phyloP scores from a whole-genome alignment of 306 rosid species.

The Dryas octopetala region DNA sequence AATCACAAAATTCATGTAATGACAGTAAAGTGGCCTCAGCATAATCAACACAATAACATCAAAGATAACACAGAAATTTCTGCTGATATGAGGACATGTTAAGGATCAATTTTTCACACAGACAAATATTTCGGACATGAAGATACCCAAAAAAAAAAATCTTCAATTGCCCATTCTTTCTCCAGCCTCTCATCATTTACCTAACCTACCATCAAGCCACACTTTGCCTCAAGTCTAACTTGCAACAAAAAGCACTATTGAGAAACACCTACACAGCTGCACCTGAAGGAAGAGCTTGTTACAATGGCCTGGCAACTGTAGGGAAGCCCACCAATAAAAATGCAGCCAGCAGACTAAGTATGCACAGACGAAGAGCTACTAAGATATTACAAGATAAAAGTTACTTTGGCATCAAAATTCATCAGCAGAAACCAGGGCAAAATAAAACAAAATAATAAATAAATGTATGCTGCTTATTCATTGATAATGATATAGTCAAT shows the following conservation, averaged over 20 bases:
- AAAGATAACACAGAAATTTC: neutral
- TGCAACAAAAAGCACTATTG: neutral
- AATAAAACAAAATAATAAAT: neutral
- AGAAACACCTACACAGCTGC: neutral
- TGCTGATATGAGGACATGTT: neutral
- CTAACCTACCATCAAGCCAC: neutral
- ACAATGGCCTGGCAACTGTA: neutral
- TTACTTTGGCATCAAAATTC: neutral
- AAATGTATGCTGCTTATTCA: neutral
- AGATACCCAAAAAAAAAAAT: neutral
- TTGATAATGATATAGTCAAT: neutral
- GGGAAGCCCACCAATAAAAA: neutral
- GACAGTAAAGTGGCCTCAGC: neutral
- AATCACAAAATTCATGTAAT: neutral
- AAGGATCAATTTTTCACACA: neutral
- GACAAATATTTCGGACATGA: neutral
- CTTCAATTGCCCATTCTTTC: neutral
- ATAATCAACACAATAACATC: neutral
- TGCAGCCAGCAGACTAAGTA: neutral
- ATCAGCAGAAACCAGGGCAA: neutral
- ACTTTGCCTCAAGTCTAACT: constrained; percentile 4
- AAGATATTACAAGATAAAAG: neutral
- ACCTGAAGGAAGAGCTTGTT: neutral
- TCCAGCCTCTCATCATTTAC: neutral
- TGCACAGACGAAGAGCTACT: neutral